Conservation (phyloP, 805 yeast species). For the Myxozyma vanderwaltii region DNA sequence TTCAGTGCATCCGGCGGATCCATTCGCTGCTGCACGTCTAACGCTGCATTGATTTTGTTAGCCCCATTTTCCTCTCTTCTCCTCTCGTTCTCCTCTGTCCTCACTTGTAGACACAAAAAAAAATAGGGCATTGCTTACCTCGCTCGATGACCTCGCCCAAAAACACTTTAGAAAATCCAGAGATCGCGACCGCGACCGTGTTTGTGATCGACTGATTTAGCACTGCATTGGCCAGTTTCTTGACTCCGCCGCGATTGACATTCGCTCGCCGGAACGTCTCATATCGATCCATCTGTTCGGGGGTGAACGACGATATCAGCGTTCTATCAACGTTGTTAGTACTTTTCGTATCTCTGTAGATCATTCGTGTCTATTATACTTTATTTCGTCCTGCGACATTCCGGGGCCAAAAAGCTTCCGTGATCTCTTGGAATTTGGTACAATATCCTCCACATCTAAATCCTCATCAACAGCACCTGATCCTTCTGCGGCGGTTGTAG, state of each 20-base stretch:
- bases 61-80: no score
- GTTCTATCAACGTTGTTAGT: constrained; percentile 32
- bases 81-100: no score
- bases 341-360: no score
- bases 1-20: constrained; percentile 45
- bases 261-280: constrained; percentile 84
- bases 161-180: constrained; percentile 85
- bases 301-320: constrained; percentile 67
- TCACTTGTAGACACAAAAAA: no score
- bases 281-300: constrained; percentile 83
- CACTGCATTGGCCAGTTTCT: constrained; percentile 75
- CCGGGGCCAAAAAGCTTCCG: constrained; percentile 23
- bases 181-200: constrained; percentile 75
- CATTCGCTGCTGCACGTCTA: constrained; percentile 38
- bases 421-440: background rate
- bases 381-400: constrained; percentile 24
- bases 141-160: constrained; percentile 87
- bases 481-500: background rate
- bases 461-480: background rate
- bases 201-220: constrained; percentile 79
- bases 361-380: no score
- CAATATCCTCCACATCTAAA: background rate
- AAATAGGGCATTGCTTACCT: constrained; percentile 57
- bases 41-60: constrained; percentile 14
- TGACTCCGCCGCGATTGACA: constrained; percentile 70